A percentile compares a stretch with the other conserved stretches of the same genome.
Evolutionary conservation across 495 filamentous ascomycete genomes (phyloP).

Genomic region (Trichoderma gamsii): DNA sequence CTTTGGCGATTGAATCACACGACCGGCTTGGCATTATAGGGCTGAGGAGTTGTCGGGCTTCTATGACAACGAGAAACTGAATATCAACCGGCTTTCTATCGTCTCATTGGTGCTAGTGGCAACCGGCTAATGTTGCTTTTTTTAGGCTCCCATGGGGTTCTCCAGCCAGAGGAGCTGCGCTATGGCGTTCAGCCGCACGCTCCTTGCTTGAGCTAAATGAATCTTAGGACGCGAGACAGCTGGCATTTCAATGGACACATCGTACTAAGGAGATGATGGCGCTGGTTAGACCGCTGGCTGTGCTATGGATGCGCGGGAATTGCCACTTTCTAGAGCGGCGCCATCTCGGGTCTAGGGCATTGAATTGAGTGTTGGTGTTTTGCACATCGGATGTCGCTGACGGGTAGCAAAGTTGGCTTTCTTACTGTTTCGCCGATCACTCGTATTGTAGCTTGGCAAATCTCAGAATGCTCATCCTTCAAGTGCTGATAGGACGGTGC

Average conservation of each 20-base stretch:
- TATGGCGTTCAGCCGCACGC: slow-evolving; percentile 3
- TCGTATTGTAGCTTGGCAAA: not conserved
- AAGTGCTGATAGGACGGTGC: not conserved
- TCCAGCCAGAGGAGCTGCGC: not conserved
- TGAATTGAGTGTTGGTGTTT: no score
- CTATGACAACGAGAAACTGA: not conserved
- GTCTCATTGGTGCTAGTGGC: not conserved
- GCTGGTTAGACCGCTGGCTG: not conserved
- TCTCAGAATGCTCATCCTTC: not conserved
- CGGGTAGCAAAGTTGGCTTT: not conserved
- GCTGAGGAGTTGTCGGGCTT: not conserved
- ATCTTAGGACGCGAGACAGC: not conserved
- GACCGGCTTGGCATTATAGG: slow-evolving; percentile 7
- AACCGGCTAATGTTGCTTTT: slow-evolving; percentile 4
- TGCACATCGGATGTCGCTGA: not conserved
- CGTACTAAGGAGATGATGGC: not conserved
- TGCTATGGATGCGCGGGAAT: not conserved
- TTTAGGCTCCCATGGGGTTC: not conserved
- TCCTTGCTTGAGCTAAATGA: slow-evolving; percentile 2
- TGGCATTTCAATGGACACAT: not conserved
- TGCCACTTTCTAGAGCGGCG: not conserved
- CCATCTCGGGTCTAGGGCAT: no score
- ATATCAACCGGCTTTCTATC: not conserved
- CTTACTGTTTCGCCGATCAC: not conserved
- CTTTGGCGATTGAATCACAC: not conserved